Conservation (phyloP, 2,329 filamentous ascomycete species). For the Colletotrichum gloeosporioides region DNA sequence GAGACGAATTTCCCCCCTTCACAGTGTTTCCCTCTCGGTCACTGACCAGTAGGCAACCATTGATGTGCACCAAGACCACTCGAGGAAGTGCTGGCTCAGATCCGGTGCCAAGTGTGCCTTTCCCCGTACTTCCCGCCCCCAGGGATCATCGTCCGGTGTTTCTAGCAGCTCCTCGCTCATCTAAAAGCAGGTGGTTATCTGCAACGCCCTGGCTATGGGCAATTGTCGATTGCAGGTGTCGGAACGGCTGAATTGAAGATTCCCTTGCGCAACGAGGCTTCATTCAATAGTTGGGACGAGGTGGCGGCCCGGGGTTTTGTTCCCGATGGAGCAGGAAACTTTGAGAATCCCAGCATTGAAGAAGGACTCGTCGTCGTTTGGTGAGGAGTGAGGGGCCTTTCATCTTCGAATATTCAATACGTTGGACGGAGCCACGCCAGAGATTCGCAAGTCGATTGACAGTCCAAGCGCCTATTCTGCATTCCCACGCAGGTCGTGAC, state of each 20-base stretch:
- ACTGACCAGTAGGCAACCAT: background rate
- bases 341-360: background rate
- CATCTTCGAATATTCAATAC: background rate
- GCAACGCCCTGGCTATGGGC: background rate
- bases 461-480: background rate
- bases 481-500: background rate
- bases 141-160: background rate
- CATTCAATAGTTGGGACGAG: background rate
- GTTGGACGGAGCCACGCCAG: background rate
- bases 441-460: background rate
- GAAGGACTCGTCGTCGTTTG: background rate
- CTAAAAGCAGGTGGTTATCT: background rate
- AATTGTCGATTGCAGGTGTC: background rate
- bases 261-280: background rate
- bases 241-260: background rate
- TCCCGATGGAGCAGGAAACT: background rate
- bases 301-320: background rate
- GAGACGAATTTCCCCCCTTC: background rate
- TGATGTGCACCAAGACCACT: background rate
- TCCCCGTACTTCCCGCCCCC: background rate
- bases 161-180: background rate
- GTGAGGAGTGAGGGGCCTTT: background rate
- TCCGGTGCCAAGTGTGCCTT: background rate
- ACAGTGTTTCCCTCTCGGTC: background rate
- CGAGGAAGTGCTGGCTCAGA: background rate